Evolutionary conservation across 164 flowering plant species (phyloP).

Genomic region (Saururus chinensis): DNA sequence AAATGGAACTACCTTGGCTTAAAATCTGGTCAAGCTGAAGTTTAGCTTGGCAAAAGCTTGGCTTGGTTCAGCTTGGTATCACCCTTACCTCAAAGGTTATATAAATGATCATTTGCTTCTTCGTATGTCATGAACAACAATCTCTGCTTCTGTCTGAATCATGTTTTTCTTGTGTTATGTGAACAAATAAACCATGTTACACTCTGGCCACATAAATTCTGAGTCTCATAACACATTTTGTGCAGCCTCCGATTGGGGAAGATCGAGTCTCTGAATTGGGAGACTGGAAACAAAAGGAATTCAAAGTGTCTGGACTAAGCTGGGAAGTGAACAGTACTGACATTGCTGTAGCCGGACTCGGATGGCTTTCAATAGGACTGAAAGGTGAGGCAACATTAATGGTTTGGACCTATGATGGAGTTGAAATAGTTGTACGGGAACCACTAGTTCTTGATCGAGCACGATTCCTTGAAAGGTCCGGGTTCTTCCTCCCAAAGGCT

Average conservation of each 20-base stretch:
- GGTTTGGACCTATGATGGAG: conserved; percentile 65
- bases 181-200: not conserved
- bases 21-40: too few relatives aligned
- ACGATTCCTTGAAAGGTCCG: conserved; percentile 65
- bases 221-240: conserved; percentile 2
- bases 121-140: too few relatives aligned
- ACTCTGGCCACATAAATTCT: not conserved
- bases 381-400: conserved; percentile 78
- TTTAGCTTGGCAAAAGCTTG: too few relatives aligned
- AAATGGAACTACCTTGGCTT: too few relatives aligned
- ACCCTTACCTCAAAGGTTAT: too few relatives aligned
- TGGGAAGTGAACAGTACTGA: conserved; percentile 85
- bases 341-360: conserved; percentile 76
- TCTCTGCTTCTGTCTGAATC: too few relatives aligned
- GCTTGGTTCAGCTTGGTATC: too few relatives aligned
- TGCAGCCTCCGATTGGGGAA: conserved; percentile 68
- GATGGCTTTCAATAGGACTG: conserved; percentile 87
- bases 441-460: conserved; percentile 90
- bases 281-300: conserved; percentile 48
- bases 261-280: conserved; percentile 68
- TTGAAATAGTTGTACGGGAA: conserved; percentile 55
- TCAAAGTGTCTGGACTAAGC: conserved; percentile 65
- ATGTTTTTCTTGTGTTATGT: too few relatives aligned
- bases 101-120: too few relatives aligned
- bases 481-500: conserved; percentile 81